Evolutionary conservation across 305 asterid genomes (phyloP), one percentile per base, ranked within the genome.

Genomic region (Solanum aculeatissimum): DNA sequence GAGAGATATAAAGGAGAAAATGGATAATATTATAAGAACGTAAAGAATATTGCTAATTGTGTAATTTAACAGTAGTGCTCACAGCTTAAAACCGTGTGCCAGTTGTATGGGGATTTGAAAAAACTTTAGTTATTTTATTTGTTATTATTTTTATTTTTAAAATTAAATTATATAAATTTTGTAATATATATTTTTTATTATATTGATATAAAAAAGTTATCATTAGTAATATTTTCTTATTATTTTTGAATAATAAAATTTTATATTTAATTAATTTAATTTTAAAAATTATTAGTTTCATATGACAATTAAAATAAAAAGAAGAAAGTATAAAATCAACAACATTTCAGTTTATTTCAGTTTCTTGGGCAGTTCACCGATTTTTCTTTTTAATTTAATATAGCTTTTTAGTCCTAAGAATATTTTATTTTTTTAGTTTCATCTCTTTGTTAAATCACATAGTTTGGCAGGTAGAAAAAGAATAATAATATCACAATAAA

Each of bases 321-420:
- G 10, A 60, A 60, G 10, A 23, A 29, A 27, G 15, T 6, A 81
- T 23, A 81, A 57, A 81, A 77, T 81, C 84, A 62, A 81, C 84
- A 62, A 15, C 25, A 35, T 23, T 40, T 60, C 43, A 43, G 7
- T 81, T 62, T 60, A 60, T 42, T 81, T 43, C 74, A 25, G 77
- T 81, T 81, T 81, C 62, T 81, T 81, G 84, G 60, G 60, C 84
- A 81, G 60, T 81, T 62, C 84, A 23, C 74, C 42, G 42, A 72
- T 74, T 74, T 21, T 72, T 23, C 49, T 10, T 45, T 43, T 40
- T 40, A 42, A 8, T 8, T 42, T 42, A 42, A 42, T 42, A 42
- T 42, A 42, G 11, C 11, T 42, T 42, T 42, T 42, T 7, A 23
- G 16, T 60, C 12, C 12, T 60, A 60, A 60, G 18, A 23, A 23